Base-by-base conservation (phyloP, 495 filamentous ascomycete genomes). In the Viridothelium virens region DNA sequence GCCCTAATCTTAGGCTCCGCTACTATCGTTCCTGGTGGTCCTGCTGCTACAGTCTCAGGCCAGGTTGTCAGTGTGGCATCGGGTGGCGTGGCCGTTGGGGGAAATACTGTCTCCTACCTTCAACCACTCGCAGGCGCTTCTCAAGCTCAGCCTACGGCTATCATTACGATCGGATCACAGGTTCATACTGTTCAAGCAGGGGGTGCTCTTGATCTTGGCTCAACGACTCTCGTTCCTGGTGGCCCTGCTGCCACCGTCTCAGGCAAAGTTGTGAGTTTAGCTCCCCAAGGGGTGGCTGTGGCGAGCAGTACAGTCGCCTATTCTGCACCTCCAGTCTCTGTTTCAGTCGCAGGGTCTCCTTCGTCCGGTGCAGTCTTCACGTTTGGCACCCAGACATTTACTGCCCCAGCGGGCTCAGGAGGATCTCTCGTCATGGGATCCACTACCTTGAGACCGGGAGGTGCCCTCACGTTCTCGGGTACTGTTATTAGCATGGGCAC, bases 21-120 rank as follows among this genome's bases (percentile, higher is more conserved):
- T 31, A 68, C 66, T 9, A 18, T 68, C 16, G 65, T 64, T 10
- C 63, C 61, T 3, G 66, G 66, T 44, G 66, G 66, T 25, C 38
- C 66, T 41, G 61, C 38, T 33, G 62, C 66, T 47, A 67, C 66
- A 18, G 37, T 64, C 3, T 56, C 61, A 9, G 44, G 66, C n/a
- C 18, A 67, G 33, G 62, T 39, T 5, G 61, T 67, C 6, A 67
- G 61, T 38, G 44, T 67, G 34, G 44, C 34, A 18, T 56, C 37
- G 31, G 56, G 14, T 33, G 66, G 66, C 41, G 36, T 67, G 18
- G 62, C 56, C 33, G 62, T 67, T n/a, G 59, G 59, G 3, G 48
- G 62, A 2, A 56, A 48, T 7, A 67, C 66, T 34, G 53, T 14
- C 7, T 59, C 53, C 7, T 59, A 59, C 31, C 53, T 59, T 36